These are phyloP conservation scores for Sanghuangporus sanghuang DNA, from an alignment of 1,284 basidiomycete species.

Conservation along the genomic window DNA sequence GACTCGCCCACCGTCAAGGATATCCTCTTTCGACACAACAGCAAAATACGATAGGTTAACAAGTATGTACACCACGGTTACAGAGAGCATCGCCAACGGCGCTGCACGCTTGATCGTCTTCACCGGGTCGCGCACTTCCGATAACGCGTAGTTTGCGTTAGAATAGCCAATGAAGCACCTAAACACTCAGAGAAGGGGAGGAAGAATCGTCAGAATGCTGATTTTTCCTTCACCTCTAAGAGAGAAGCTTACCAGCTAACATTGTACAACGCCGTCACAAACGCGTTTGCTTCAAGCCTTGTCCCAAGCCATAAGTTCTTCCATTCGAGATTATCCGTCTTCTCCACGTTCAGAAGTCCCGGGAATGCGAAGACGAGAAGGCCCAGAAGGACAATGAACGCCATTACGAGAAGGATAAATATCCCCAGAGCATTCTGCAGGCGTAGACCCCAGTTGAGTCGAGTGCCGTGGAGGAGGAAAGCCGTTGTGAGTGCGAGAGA, in stretches of 20 bases:
- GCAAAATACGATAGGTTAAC: slow-evolving; percentile 68
- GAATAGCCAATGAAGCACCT: slow-evolving; percentile 70
- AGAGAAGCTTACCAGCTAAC: slow-evolving; percentile 51
- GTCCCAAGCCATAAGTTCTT: slow-evolving; percentile 52
- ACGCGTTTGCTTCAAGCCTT: slow-evolving; percentile 43
- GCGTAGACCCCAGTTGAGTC: slow-evolving; percentile 52
- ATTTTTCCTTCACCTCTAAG: not conserved
- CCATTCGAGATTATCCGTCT: slow-evolving; percentile 49
- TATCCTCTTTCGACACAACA: slow-evolving; percentile 60
- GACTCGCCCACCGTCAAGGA: slow-evolving; percentile 53
- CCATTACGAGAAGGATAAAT: slow-evolving; percentile 59
- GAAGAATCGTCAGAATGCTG: not conserved
- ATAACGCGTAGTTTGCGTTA: slow-evolving; percentile 67
- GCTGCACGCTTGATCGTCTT: slow-evolving; percentile 62
- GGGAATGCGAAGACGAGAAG: slow-evolving; percentile 45
- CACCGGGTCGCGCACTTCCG: slow-evolving; percentile 61
- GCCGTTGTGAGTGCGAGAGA: slow-evolving; percentile 53
- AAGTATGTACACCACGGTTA: slow-evolving; percentile 51
- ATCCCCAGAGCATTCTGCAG: slow-evolving; percentile 64
- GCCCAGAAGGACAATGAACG: slow-evolving; percentile 51
- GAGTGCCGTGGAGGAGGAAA: slow-evolving; percentile 52
- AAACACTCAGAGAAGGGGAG: not conserved
- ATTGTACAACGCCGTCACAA: slow-evolving; percentile 58
- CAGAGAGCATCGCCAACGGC: slow-evolving; percentile 54
- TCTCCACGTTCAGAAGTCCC: slow-evolving; percentile 39